phyloP scores from a whole-genome alignment of 2,329 filamentous ascomycete species.

The Aspergillus sojae region DNA sequence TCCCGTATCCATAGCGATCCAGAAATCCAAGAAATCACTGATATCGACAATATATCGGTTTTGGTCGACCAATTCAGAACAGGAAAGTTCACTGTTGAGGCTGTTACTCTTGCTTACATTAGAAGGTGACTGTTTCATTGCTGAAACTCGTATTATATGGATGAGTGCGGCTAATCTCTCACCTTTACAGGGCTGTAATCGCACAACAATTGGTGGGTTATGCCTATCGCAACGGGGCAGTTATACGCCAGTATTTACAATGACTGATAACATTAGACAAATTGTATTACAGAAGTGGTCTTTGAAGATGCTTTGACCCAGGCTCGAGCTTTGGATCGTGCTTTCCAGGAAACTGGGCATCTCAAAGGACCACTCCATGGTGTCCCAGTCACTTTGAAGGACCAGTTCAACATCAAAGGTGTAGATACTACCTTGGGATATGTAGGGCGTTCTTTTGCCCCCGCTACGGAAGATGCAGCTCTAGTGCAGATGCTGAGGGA shows the following conservation, averaged over 20 bases:
- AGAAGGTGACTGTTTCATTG: conserved; percentile 28
- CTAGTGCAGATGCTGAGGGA: conserved; percentile 53
- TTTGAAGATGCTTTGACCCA: conserved; percentile 38
- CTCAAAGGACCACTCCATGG: conserved; percentile 56
- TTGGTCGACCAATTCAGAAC: conserved; percentile 25
- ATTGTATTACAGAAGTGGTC: conserved; percentile 39
- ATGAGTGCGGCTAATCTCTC: neutral
- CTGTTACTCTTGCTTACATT: conserved; percentile 35
- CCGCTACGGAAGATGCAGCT: conserved; percentile 53
- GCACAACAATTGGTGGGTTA: conserved; percentile 32
- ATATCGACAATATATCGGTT: conserved; percentile 30
- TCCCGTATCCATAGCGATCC: conserved; percentile 27
- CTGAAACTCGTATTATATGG: neutral
- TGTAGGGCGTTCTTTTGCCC: conserved; percentile 53
- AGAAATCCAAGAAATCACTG: conserved; percentile 31
- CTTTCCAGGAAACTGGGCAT: conserved; percentile 36
- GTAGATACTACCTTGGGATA: conserved; percentile 63
- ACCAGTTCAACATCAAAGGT: conserved; percentile 64
- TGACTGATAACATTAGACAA: conserved; percentile 29
- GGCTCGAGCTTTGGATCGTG: conserved; percentile 33
- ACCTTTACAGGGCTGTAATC: conserved; percentile 27
- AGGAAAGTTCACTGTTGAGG: conserved; percentile 31
- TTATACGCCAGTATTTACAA: neutral
- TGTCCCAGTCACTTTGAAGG: conserved; percentile 60
- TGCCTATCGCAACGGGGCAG: neutral